Percentiles rank a stretch among this genome's conserved stretches.
These are phyloP conservation scores for Citrullus colocynthis DNA, from an alignment of 306 rosid species.

Conservation along the genomic window DNA sequence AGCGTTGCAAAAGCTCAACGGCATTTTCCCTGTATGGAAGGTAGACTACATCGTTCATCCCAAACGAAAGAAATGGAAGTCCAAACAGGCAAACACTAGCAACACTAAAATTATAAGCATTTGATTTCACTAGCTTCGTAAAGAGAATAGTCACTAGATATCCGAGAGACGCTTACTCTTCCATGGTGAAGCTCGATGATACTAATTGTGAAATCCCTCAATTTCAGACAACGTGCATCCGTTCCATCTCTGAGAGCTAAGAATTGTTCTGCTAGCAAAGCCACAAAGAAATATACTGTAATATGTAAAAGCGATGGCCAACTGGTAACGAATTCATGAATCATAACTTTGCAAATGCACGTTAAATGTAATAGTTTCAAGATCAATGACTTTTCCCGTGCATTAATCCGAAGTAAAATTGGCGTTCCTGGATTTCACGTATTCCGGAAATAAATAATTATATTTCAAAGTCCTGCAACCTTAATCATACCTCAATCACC, in stretches of 20 bases:
- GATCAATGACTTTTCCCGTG: neutral
- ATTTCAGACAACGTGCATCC: neutral
- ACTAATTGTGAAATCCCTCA: neutral
- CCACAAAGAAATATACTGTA: neutral
- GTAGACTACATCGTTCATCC: constrained; percentile 4
- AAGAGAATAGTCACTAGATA: neutral
- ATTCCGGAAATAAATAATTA: neutral
- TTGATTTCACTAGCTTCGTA: neutral
- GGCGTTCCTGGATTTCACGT: neutral
- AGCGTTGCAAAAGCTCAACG: constrained; percentile 70
- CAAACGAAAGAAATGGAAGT: neutral
- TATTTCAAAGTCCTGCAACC: neutral
- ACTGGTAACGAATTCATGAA: neutral
- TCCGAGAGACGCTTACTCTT: constrained; percentile 49
- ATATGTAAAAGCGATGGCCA: neutral
- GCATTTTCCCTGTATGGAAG: constrained; percentile 45
- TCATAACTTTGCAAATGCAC: neutral
- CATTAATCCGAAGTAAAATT: neutral
- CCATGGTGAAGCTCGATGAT: constrained; percentile 39
- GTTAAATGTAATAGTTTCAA: neutral
- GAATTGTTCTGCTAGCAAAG: neutral
- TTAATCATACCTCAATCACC: neutral
- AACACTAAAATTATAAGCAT: neutral
- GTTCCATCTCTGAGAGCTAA: neutral
- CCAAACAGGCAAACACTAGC: neutral